Conservation (phyloP, 805 yeast genomes). For the Starmerella floris region DNA sequence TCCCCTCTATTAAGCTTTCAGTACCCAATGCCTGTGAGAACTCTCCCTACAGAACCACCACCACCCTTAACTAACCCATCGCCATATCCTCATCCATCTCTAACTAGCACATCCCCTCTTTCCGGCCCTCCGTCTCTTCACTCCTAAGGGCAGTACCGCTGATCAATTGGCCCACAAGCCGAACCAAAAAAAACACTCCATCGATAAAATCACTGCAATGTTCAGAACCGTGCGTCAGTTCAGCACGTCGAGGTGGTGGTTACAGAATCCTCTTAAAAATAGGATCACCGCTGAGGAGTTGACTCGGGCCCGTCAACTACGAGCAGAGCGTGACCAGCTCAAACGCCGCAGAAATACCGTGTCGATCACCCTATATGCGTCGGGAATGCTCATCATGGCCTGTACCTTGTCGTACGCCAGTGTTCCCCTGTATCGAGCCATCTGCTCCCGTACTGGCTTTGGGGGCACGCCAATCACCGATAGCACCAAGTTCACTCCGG, state of each 20-base stretch:
- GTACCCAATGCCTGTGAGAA: too few species aligned
- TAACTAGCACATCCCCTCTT: too few species aligned
- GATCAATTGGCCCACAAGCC: too few species aligned
- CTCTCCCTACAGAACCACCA: too few species aligned
- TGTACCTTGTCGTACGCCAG: slow-evolving; percentile 68
- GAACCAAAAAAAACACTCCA: too few species aligned
- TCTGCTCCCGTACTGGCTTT: slow-evolving; percentile 91
- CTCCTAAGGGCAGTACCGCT: too few species aligned
- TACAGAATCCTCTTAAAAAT: background rate
- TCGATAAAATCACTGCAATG: too few species aligned
- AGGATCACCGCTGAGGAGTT: slow-evolving; percentile 10
- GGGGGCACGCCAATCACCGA: slow-evolving; percentile 94
- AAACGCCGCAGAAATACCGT: slow-evolving; percentile 12
- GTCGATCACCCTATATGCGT: slow-evolving; percentile 20
- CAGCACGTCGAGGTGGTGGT: background rate
- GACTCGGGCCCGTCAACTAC: slow-evolving; percentile 10
- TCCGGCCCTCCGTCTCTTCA: too few species aligned
- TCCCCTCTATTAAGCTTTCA: too few species aligned
- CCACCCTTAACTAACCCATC: too few species aligned
- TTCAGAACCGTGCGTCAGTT: too few species aligned
- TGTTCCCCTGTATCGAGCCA: slow-evolving; percentile 80
- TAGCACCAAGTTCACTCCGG: slow-evolving; percentile 62
- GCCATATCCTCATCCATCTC: too few species aligned
- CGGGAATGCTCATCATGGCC: slow-evolving; percentile 17
- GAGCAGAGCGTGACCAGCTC: slow-evolving; percentile 5